Conservation (phyloP, 2,329 filamentous ascomycete species). For the Pezizomycotina sp. region DNA sequence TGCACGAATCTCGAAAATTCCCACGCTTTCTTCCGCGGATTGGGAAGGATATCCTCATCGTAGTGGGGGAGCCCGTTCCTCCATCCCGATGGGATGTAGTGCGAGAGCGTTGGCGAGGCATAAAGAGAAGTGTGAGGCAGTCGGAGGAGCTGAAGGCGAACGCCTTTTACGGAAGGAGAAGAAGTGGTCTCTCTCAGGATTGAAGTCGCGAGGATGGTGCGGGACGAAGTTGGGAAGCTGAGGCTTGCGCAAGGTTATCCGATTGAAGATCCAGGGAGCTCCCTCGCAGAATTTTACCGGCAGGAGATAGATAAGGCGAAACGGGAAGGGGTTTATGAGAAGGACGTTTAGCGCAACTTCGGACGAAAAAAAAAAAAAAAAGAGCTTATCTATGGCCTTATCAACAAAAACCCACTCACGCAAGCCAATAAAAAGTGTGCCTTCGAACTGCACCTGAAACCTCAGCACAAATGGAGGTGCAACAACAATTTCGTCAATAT, state of each 20-base stretch:
- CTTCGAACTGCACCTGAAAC: slow-evolving; percentile 13
- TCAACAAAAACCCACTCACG: slow-evolving; percentile 10
- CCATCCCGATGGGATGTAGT: slow-evolving; percentile 55
- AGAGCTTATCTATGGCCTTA: slow-evolving; percentile 5
- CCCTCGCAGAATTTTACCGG: slow-evolving; percentile 56
- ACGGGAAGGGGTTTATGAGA: background rate
- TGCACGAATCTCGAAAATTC: slow-evolving; percentile 66
- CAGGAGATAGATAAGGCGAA: slow-evolving; percentile 6
- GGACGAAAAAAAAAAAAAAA: slow-evolving; percentile 1
- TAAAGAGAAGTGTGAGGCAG: slow-evolving; percentile 40
- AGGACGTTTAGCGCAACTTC: slow-evolving; percentile 1
- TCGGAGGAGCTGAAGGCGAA: slow-evolving; percentile 28
- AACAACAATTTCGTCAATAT: no score
- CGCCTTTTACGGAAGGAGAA: slow-evolving; percentile 39
- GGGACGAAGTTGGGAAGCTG: slow-evolving; percentile 65
- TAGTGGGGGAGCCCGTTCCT: slow-evolving; percentile 65
- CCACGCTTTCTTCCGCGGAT: slow-evolving; percentile 66
- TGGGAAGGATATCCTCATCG: slow-evolving; percentile 52
- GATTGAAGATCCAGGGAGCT: slow-evolving; percentile 63
- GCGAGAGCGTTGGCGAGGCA: slow-evolving; percentile 52
- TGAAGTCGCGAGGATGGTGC: slow-evolving; percentile 62
- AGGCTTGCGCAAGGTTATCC: slow-evolving; percentile 54
- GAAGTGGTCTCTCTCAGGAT: slow-evolving; percentile 63
- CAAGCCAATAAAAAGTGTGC: slow-evolving; percentile 13
- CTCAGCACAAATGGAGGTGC: slow-evolving; percentile 6